A percentile compares a stretch with the other conserved stretches of the same genome.
Evolutionary conservation across 768 basidiomycete genomes (phyloP).

Genomic region (Gautieria morchelliformis): DNA sequence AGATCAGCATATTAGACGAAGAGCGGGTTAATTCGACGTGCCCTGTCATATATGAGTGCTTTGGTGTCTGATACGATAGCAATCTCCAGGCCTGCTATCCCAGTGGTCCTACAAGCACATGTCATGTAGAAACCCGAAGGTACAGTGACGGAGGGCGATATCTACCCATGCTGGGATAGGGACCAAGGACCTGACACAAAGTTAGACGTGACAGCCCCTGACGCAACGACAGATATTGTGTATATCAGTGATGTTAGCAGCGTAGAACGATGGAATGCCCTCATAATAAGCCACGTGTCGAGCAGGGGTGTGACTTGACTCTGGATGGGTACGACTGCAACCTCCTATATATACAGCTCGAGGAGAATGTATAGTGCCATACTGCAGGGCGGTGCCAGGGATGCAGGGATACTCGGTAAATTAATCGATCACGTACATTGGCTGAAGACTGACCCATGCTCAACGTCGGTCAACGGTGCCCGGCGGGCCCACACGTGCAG

Average conservation of each 20-base stretch:
- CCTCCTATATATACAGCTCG: too few species aligned
- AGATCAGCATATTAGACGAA: not conserved
- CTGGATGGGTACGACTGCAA: too few species aligned
- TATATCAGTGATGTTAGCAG: not conserved
- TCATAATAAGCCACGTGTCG: too few species aligned
- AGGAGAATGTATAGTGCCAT: too few species aligned
- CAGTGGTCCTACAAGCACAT: not conserved
- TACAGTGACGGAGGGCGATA: not conserved
- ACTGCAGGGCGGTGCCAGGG: too few species aligned
- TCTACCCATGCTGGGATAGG: not conserved
- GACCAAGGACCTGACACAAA: not conserved
- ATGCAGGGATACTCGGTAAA: too few species aligned
- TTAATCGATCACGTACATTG: too few species aligned
- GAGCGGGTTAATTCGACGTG: not conserved
- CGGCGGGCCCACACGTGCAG: too few species aligned
- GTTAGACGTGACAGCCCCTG: not conserved
- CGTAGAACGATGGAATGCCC: not conserved
- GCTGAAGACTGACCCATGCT: too few species aligned
- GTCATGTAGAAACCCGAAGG: not conserved
- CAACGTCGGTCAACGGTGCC: too few species aligned
- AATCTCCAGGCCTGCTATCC: not conserved
- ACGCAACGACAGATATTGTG: not conserved
- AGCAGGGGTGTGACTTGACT: too few species aligned
- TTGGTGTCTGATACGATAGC: constrained; percentile 2
- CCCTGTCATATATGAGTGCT: constrained; percentile 3